phyloP scores from a whole-genome alignment of 805 yeast genomes.

The Clavispora vitiphila region DNA sequence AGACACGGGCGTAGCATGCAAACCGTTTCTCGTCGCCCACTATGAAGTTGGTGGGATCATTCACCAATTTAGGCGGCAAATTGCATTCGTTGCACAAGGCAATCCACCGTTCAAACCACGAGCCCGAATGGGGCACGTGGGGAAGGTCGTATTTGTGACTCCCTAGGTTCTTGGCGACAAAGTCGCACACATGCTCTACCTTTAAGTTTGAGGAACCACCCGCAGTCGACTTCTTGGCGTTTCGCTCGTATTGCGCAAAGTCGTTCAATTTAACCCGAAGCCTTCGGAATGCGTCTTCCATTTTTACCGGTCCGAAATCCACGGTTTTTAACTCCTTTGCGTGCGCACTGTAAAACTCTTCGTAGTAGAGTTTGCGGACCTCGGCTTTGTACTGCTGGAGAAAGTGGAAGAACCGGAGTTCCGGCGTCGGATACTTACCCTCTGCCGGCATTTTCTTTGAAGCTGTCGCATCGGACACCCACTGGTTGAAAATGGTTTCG shows the following conservation, averaged over 20 bases:
- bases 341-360: constrained; percentile 22
- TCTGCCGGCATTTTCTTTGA: neutral
- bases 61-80: constrained; percentile 19
- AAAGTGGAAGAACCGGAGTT: constrained; percentile 17
- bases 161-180: constrained; percentile 6
- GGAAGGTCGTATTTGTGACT: neutral
- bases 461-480: constrained; percentile 3
- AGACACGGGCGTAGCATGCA: constrained; percentile 17
- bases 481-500: constrained; percentile 9
- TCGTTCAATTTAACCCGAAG: constrained; percentile 25
- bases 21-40: constrained; percentile 38
- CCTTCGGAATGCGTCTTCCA: constrained; percentile 21
- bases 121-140: neutral
- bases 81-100: constrained; percentile 18
- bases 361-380: constrained; percentile 21
- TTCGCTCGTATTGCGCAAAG: constrained; percentile 25
- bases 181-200: constrained; percentile 21
- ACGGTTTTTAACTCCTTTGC: constrained; percentile 5
- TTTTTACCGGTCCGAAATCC: constrained; percentile 3
- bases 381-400: constrained; percentile 28
- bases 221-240: constrained; percentile 16
- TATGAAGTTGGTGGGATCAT: constrained; percentile 29
- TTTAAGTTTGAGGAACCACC: constrained; percentile 23
- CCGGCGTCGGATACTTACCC: constrained; percentile 18
- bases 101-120: constrained; percentile 26